Percentiles rank a stretch among this genome's conserved stretches.
Conservation (phyloP, 2,329 filamentous ascomycete species). For the Cytospora schulzeri region DNA sequence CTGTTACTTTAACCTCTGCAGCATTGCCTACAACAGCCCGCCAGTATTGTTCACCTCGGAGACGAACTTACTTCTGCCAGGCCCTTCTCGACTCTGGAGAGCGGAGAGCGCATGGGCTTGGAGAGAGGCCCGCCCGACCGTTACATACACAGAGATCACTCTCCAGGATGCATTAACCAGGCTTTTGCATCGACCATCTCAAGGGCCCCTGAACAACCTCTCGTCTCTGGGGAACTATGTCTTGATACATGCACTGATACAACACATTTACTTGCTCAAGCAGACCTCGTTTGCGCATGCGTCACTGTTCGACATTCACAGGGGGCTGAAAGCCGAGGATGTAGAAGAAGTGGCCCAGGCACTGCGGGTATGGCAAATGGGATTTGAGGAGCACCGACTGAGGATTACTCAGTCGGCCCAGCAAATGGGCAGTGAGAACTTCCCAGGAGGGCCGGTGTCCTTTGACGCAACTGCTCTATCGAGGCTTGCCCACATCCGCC, state of each 20-base stretch:
- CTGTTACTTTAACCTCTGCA: constrained; percentile 65
- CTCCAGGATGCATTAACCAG: constrained; percentile 60
- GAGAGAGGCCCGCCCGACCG: constrained; percentile 58
- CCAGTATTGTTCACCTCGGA: constrained; percentile 61
- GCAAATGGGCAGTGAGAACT: constrained; percentile 51
- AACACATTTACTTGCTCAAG: constrained; percentile 71
- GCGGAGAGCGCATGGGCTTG: constrained; percentile 61
- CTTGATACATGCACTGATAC: constrained; percentile 70
- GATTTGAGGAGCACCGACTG: constrained; percentile 57
- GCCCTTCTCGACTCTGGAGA: constrained; percentile 58
- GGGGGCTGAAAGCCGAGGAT: constrained; percentile 55
- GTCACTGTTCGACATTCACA: constrained; percentile 52
- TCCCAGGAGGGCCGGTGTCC: constrained; percentile 61
- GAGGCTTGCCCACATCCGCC: constrained; percentile 63
- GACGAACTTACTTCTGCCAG: constrained; percentile 57
- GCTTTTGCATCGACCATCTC: constrained; percentile 54
- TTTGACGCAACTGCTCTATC: constrained; percentile 66
- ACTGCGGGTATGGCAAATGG: constrained; percentile 59
- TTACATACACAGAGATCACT: constrained; percentile 52
- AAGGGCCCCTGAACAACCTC: constrained; percentile 51
- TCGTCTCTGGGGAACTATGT: constrained; percentile 70
- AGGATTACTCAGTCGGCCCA: constrained; percentile 52
- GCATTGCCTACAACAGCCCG: constrained; percentile 62
- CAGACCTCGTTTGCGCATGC: constrained; percentile 56
- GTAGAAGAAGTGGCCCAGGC: constrained; percentile 59